Conservation (phyloP, 352 stramenopile genomes). For the Globisporangium barbulae region DNA sequence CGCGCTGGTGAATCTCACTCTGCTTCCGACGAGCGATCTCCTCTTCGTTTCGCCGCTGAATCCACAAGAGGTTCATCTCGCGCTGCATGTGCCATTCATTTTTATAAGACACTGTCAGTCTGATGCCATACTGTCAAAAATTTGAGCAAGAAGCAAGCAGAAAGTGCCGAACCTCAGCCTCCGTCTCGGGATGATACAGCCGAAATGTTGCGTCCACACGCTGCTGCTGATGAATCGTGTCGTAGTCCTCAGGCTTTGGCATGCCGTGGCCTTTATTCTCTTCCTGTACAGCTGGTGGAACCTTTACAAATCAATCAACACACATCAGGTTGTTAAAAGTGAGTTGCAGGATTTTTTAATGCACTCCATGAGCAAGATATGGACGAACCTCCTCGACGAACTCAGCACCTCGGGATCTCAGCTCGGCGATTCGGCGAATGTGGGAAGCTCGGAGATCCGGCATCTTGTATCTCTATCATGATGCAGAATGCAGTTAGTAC, state of each 20-base stretch:
- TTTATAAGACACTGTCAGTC: not conserved
- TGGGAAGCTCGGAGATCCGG: slow-evolving; percentile 61
- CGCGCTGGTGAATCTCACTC: slow-evolving; percentile 39
- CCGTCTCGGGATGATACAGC: slow-evolving; percentile 57
- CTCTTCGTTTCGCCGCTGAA: slow-evolving; percentile 47
- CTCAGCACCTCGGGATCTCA: slow-evolving; percentile 37
- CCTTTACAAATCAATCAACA: not conserved
- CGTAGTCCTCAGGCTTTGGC: slow-evolving; percentile 18
- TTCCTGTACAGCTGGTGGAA: slow-evolving; percentile 5
- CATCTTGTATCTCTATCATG: slow-evolving; percentile 48
- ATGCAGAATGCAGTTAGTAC: not conserved
- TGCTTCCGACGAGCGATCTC: slow-evolving; percentile 38
- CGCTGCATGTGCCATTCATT: slow-evolving; percentile 21
- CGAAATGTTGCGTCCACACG: slow-evolving; percentile 52
- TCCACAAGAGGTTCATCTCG: slow-evolving; percentile 73
- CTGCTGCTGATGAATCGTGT: slow-evolving; percentile 21
- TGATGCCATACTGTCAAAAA: not conserved
- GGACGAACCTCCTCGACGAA: slow-evolving; percentile 25
- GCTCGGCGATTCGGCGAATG: slow-evolving; percentile 61
- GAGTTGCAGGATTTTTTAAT: not conserved
- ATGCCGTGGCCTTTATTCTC: not conserved
- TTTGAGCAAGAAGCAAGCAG: not conserved
- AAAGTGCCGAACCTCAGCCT: slow-evolving; percentile 40
- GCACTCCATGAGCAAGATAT: not conserved
- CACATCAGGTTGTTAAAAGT: not conserved